Conservation (phyloP, 176 grass and related monocot species). For the Thinopyrum elongatum region DNA sequence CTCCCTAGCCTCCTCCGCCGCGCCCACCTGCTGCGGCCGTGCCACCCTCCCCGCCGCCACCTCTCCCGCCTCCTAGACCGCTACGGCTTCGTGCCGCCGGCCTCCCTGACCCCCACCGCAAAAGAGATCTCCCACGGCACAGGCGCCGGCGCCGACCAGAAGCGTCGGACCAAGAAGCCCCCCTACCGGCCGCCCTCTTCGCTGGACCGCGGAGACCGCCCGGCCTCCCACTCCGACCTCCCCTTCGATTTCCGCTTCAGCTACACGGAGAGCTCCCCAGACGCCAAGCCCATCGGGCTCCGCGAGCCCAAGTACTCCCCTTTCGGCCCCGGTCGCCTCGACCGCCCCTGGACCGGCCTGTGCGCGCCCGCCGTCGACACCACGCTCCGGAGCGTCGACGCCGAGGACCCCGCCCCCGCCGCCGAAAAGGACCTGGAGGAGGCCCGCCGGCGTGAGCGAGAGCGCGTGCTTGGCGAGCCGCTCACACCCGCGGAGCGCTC, state of each 20-base stretch:
- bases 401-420: conserved; percentile 41
- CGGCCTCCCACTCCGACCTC: conserved; percentile 54
- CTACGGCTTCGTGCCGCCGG: conserved; percentile 69
- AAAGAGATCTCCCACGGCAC: conserved; percentile 9
- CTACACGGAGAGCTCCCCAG: conserved; percentile 72
- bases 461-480: conserved; percentile 67
- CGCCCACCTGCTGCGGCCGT: neutral
- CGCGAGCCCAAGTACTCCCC: conserved; percentile 91
- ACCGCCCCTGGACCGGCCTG: conserved; percentile 80
- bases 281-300: conserved; percentile 68
- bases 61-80: conserved; percentile 55
- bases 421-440: conserved; percentile 45
- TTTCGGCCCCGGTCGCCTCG: conserved; percentile 77
- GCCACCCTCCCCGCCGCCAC: neutral
- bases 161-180: conserved; percentile 43
- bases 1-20: conserved; percentile 34
- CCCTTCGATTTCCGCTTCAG: conserved; percentile 96
- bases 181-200: conserved; percentile 55
- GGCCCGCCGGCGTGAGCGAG: conserved; percentile 40
- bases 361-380: conserved; percentile 77
- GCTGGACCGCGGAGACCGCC: conserved; percentile 38
- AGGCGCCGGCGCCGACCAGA: conserved; percentile 24
- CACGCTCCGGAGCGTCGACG: conserved; percentile 50
- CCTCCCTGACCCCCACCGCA: conserved; percentile 34
- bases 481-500: conserved; percentile 55